Base-by-base conservation (phyloP, 2,329 filamentous ascomycete genomes). In the Monosporascus sp. region DNA sequence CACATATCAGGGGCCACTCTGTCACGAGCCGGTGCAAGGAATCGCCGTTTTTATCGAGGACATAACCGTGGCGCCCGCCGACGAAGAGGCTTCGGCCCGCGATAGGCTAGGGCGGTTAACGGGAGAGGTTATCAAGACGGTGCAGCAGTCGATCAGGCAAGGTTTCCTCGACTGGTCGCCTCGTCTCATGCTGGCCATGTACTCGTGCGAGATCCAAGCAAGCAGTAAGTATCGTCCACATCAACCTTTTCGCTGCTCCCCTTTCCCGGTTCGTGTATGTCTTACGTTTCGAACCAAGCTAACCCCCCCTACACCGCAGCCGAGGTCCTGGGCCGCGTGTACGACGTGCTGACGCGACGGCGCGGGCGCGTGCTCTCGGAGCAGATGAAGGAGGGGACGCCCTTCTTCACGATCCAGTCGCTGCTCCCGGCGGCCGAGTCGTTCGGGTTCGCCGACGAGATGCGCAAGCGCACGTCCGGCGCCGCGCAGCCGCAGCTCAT, bases 141-240 rank as follows among this genome's bases (percentile, higher is more conserved):
- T 93, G 19, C 90, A 93, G 61, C 85, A 90, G 46, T 83, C 86
- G n/a, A 91, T 99, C 56, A 83, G 87, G 49, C 79, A 86, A 59
- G 93, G 87, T 22, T 96, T 97, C 77, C 77, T 97, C 19, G 94
- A 97, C 76, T 99, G 94, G 94, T 93, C 88, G 40, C 90, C 94
- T 0, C 86, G 94, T n/a, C 83, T 99, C 61, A 84, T 97, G 75
- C 84, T 99, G 45, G 94, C 94, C 50, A 97, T 97, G 91, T 99
- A 99, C 76, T 91, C 85, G 52, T 96, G 93, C 69, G 94, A 97
- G 69, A 97, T 99, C 65, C 94, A 97, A 79, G 91, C 93, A 31
- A 92, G 90, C 22, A 93, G 84, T 87, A 78, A 69, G 83, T 73
- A 16, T 45, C 22, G 34, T n/a, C 47, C 31, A 17, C 38, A 17